phyloP scores from a whole-genome alignment of 306 rosid species.

The Trifolium fragiferum region DNA sequence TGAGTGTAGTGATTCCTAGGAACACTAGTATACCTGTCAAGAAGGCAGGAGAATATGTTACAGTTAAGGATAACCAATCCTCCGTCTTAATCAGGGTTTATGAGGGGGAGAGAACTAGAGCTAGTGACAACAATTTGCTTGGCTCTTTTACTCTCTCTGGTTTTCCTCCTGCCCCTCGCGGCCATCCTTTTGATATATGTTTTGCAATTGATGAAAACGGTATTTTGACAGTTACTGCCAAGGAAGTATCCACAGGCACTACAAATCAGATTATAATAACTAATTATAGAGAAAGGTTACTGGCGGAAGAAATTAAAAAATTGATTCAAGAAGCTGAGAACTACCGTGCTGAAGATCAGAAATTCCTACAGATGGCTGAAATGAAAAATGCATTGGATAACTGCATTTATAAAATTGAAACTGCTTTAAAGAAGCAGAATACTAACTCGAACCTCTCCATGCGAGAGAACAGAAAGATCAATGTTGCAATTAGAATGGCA shows the following conservation, averaged over 20 bases:
- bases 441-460: background rate
- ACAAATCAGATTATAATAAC: background rate
- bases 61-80: background rate
- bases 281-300: background rate
- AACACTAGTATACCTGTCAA: constrained; percentile 18
- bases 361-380: background rate
- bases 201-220: constrained; percentile 37
- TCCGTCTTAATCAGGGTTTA: constrained; percentile 41
- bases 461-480: background rate
- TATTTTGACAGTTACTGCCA: constrained; percentile 39
- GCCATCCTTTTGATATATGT: background rate
- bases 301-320: background rate
- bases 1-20: constrained; percentile 18
- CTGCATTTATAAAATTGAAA: background rate
- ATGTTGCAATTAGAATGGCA: background rate
- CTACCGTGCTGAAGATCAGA: background rate
- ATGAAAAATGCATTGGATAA: background rate
- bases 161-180: constrained; percentile 44
- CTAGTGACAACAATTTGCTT: background rate
- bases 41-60: rapidly evolving
- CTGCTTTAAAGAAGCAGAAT: background rate
- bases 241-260: background rate
- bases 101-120: constrained; percentile 50
- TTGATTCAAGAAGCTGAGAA: background rate
- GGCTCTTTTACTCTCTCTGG: background rate